Evolutionary conservation across 345 rosid species (phyloP).

Genomic region (Aquilaria malaccensis): DNA sequence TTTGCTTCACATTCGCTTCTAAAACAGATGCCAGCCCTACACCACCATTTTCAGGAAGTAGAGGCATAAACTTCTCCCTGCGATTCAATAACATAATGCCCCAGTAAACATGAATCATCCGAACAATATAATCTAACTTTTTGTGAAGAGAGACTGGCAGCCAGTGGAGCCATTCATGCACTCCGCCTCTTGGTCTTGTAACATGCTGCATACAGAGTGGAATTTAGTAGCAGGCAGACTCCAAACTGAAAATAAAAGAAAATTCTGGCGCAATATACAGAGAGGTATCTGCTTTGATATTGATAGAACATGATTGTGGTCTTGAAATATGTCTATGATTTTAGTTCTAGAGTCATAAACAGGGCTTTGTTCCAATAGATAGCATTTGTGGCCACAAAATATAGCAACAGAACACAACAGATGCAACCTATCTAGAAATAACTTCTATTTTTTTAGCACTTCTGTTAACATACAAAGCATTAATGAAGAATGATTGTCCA

Average conservation of each 20-base stretch:
- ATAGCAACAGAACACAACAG: no score
- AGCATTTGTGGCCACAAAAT: no score
- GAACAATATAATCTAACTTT: slow-evolving; percentile 43
- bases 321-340: no score
- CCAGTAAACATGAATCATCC: slow-evolving; percentile 46
- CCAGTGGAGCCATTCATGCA: slow-evolving; percentile 91
- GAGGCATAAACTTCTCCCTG: slow-evolving; percentile 26
- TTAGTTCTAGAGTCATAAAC: no score
- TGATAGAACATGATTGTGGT: no score
- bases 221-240: not conserved
- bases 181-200: slow-evolving; percentile 90
- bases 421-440: no score
- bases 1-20: slow-evolving; percentile 76
- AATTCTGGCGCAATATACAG: not conserved
- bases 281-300: not conserved
- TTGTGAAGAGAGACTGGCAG: slow-evolving; percentile 87
- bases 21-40: slow-evolving; percentile 64
- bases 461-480: no score
- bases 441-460: no score
- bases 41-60: slow-evolving; percentile 44
- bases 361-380: no score
- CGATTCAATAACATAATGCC: slow-evolving; percentile 29
- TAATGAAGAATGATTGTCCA: no score
- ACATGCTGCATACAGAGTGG: slow-evolving; percentile 50
- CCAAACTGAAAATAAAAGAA: not conserved